phyloP scores from a whole-genome alignment of 169 alveolate genomes.

The Babesia caballi region DNA sequence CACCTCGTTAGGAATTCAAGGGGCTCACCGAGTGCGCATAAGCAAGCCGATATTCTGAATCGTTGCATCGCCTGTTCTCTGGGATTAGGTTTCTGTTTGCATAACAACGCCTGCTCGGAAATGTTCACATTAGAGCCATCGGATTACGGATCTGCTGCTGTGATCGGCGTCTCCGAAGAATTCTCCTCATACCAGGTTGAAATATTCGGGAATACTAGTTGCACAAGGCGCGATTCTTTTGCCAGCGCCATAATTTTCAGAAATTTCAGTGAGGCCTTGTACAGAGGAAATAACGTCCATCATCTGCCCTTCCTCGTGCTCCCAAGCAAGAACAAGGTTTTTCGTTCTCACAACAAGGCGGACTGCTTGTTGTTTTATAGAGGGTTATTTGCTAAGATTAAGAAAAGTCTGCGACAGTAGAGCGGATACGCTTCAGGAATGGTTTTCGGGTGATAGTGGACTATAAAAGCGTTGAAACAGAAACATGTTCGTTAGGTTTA shows the following conservation, averaged over 20 bases:
- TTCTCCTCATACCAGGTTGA: conserved; percentile 5
- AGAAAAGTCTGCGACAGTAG: too few relatives aligned
- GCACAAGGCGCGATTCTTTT: neutral
- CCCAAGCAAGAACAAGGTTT: conserved; percentile 20
- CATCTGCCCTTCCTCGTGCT: conserved; percentile 6
- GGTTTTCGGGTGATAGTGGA: too few relatives aligned
- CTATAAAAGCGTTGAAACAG: neutral
- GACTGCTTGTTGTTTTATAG: conserved; percentile 10
- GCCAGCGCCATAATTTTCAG: conserved; percentile 7
- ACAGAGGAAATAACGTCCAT: neutral
- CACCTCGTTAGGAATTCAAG: neutral
- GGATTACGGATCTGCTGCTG: conserved; percentile 23
- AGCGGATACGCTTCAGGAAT: too few relatives aligned
- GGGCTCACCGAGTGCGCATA: neutral
- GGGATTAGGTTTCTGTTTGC: neutral
- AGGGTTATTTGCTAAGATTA: neutral
- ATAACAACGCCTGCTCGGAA: conserved; percentile 6
- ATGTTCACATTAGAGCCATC: neutral
- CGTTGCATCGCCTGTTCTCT: conserved; percentile 7
- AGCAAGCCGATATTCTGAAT: neutral
- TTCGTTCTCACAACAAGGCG: conserved; percentile 9
- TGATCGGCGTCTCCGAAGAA: conserved; percentile 18
- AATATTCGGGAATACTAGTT: neutral
- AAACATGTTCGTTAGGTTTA: neutral
- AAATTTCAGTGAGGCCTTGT: conserved; percentile 3